Evolutionary conservation across 495 filamentous ascomycete species (phyloP), one percentile per base, ranked within the genome.

Genomic region (Hypoxylon subgilvum): DNA sequence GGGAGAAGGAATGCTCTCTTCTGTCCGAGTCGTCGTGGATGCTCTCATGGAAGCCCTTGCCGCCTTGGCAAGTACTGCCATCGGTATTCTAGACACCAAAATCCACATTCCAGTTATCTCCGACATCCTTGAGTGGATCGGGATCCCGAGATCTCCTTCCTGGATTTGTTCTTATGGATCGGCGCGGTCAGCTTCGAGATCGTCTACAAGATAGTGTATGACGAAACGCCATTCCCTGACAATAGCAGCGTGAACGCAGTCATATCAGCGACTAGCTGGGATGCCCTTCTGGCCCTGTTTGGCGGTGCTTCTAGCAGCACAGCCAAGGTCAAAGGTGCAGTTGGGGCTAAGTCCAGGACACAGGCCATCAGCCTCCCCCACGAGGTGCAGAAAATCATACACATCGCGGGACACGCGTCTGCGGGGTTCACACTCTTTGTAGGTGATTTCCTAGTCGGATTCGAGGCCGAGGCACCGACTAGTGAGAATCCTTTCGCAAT

Each of bases 21-120:
- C 5, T 1, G 6, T 41, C 12, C 38, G 19, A 42, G 19, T 27
- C 34, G 31, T 57, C 19, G 32, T 57, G 2, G 52, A 57, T 18
- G 43, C 52, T 4, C 28, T 48, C 1, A 14, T 47, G 0, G 35
- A 48, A 9, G 34, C 28, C 9, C 43, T 57, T 27, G 16, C 30
- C 7, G 8, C 8, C 7, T 17, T 55, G 9, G 22, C 31, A 2
- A 38, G 41, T 19, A 46, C 30, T 6, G 19, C 39, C 21, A 38
- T 55, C 18, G 51, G 38, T 7, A 21, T 46, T 12, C 51, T 55
- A 16, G 51, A 46, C 41, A 45, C 51, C 3, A 46, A 25, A 6
- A 55, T 55, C 10, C 45, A 55, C 12, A 55, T 55, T 14, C 51
- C 51, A 0, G 38, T 55, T 10, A 39, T 55, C 10, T 55, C 51